phyloP scores from a whole-genome alignment of 2,329 filamentous ascomycete genomes.

The Graphiopsis chlorocephala region DNA sequence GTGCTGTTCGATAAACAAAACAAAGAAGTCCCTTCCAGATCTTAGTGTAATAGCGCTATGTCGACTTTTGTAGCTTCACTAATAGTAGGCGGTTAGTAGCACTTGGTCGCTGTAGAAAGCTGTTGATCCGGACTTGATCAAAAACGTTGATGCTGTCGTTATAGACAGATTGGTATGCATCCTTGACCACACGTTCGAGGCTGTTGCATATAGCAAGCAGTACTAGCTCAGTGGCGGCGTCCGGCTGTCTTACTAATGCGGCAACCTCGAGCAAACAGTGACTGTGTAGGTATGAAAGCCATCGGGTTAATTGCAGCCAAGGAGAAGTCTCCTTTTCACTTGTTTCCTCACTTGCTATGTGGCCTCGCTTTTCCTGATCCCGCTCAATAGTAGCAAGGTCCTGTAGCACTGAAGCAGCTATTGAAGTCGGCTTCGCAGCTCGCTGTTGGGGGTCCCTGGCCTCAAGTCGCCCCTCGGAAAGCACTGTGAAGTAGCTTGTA shows the following conservation, averaged over 20 bases:
- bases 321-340: conserved; percentile 5
- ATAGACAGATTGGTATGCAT: conserved; percentile 16
- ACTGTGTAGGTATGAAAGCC: conserved; percentile 5
- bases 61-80: conserved; percentile 20
- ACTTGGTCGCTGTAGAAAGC: conserved; percentile 16
- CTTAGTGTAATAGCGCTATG: conserved; percentile 19
- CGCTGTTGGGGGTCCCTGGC: background rate
- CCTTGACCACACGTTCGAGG: too few relatives aligned
- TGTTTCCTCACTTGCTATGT: background rate
- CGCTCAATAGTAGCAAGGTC: too few relatives aligned
- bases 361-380: background rate
- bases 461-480: background rate
- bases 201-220: too few relatives aligned
- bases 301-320: conserved; percentile 13
- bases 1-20: conserved; percentile 19
- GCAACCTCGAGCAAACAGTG: too few relatives aligned
- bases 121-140: conserved; percentile 20
- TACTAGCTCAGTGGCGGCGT: too few relatives aligned
- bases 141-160: conserved; percentile 21
- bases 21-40: conserved; percentile 22
- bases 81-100: conserved; percentile 14
- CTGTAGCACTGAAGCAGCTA: too few relatives aligned
- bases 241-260: too few relatives aligned
- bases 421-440: too few relatives aligned
- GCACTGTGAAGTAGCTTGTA: background rate